Conservation (phyloP, 768 basidiomycete genomes). For the Psilocybe cubensis region DNA sequence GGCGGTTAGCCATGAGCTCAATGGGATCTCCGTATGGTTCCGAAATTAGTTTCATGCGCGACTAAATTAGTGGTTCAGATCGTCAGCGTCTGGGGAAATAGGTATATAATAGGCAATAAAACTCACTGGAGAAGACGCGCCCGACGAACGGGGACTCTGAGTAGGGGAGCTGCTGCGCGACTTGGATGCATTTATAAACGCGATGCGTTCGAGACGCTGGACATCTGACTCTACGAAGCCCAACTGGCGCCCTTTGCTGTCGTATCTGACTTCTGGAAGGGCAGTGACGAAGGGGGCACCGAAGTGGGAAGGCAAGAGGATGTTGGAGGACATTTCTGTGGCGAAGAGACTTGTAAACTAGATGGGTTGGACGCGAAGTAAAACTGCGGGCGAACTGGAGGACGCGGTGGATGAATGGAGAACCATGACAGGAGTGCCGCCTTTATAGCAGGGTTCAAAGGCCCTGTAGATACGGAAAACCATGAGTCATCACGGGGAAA, state of each 20-base stretch:
- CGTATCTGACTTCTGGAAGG: constrained; percentile 35
- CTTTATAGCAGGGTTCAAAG: constrained; percentile 14
- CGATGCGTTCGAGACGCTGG: constrained; percentile 54
- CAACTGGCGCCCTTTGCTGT: constrained; percentile 47
- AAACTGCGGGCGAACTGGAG: not conserved
- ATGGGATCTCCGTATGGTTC: constrained; percentile 30
- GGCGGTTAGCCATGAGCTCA: constrained; percentile 31
- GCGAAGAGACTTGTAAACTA: not conserved
- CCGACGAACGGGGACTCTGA: constrained; percentile 18
- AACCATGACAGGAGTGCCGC: constrained; percentile 8
- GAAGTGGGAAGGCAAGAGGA: constrained; percentile 26
- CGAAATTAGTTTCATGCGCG: constrained; percentile 24
- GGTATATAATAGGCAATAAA: not conserved
- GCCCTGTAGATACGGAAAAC: constrained; percentile 13
- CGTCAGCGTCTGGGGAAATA: not conserved
- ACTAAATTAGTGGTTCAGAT: constrained; percentile 5
- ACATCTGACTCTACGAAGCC: constrained; percentile 45
- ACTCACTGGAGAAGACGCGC: constrained; percentile 25
- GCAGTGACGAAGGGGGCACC: constrained; percentile 27
- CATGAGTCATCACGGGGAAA: constrained; percentile 19
- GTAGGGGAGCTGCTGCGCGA: constrained; percentile 27
- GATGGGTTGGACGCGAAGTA: not conserved
- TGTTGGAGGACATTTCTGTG: not conserved
- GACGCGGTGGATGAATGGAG: constrained; percentile 2
- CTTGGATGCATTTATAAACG: constrained; percentile 52